Conservation (phyloP, 2,329 filamentous ascomycete genomes). For the Colletotrichum godetiae region DNA sequence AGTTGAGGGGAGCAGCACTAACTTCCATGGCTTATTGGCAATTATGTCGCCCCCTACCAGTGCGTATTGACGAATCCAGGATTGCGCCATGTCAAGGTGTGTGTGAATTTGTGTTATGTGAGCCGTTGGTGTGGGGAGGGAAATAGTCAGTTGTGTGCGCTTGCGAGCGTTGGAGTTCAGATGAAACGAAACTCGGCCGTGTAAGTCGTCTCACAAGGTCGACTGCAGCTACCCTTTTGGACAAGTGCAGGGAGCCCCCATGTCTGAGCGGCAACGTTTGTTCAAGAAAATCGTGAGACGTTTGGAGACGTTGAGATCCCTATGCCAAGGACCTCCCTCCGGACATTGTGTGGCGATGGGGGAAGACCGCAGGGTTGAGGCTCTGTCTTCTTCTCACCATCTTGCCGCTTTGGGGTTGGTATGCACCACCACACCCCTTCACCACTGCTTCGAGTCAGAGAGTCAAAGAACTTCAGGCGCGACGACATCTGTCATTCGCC, state of each 20-base stretch:
- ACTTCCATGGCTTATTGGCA: not conserved
- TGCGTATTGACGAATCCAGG: slow-evolving; percentile 3
- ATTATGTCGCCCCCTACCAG: not conserved
- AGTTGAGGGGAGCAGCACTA: slow-evolving; percentile 19
- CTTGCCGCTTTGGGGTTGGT: slow-evolving; percentile 1
- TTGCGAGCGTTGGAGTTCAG: slow-evolving; percentile 12
- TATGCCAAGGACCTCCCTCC: slow-evolving; percentile 1
- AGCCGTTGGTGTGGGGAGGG: not conserved
- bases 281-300: slow-evolving; percentile 8
- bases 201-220: slow-evolving; percentile 23
- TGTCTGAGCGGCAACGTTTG: slow-evolving; percentile 13
- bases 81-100: not conserved
- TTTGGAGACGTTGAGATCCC: not conserved
- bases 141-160: not conserved
- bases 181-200: slow-evolving; percentile 33
- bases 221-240: not conserved
- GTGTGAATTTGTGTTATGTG: slow-evolving; percentile 11
- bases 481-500: slow-evolving; percentile 28
- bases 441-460: slow-evolving; percentile 12
- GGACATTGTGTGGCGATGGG: not conserved
- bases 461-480: slow-evolving; percentile 8
- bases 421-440: not conserved
- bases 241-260: slow-evolving; percentile 1
- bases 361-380: slow-evolving; percentile 18
- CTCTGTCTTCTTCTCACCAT: slow-evolving; percentile 15